Evolutionary conservation across 176 grass and related monocot species (phyloP).

Genomic region (Aegilops longissima): DNA sequence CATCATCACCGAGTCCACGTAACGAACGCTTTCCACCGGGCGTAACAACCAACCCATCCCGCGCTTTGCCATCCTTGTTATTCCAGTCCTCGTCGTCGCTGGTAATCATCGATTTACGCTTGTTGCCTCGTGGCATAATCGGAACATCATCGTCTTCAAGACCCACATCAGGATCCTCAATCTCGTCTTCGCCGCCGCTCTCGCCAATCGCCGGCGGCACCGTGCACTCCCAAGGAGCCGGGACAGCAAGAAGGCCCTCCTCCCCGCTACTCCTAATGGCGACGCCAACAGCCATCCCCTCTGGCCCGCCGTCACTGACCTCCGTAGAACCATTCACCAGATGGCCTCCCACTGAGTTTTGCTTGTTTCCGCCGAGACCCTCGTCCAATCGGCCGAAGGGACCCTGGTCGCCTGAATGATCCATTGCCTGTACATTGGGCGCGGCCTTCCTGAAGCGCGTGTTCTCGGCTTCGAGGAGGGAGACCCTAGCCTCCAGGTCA

Average conservation of each 20-base stretch:
- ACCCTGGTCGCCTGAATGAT: neutral
- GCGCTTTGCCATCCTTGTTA: neutral
- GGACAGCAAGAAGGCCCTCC: neutral
- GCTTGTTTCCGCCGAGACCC: neutral
- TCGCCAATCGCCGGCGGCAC: neutral
- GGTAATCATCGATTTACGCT: constrained; percentile 1
- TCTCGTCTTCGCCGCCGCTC: constrained; percentile 9
- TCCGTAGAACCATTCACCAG: constrained; percentile 10
- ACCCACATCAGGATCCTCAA: neutral
- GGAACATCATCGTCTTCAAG: constrained; percentile 22
- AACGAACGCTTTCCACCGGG: constrained; percentile 32
- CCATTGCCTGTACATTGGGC: neutral
- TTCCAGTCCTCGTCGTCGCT: constrained; percentile 17
- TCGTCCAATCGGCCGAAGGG: constrained; percentile 8
- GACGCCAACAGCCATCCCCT: neutral
- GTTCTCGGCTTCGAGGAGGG: constrained; percentile 51
- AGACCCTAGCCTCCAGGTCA: constrained; percentile 42
- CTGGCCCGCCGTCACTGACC: constrained; percentile 35
- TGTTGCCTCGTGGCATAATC: neutral
- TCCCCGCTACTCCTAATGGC: neutral
- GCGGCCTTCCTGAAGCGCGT: constrained; percentile 16
- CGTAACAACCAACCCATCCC: neutral
- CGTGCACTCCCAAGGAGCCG: neutral
- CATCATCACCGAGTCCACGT: constrained; percentile 33
- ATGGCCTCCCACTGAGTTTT: neutral